Conservation (phyloP, 371 early-diverging fungal species). For the Actinomortierella wolfii region DNA sequence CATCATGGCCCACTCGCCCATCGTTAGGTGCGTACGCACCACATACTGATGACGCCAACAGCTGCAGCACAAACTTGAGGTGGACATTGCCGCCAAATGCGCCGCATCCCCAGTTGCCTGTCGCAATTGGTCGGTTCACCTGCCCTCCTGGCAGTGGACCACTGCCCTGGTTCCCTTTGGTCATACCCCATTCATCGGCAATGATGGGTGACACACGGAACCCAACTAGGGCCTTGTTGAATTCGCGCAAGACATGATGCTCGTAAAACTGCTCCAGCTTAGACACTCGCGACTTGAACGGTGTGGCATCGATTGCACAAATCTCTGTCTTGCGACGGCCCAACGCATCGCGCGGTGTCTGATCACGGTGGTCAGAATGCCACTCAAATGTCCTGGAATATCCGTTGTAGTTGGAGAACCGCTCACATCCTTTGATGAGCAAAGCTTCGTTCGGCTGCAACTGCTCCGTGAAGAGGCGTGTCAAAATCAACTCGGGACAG, state of each 20-base stretch:
- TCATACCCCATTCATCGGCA: constrained; percentile 34
- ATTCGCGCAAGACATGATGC: constrained; percentile 24
- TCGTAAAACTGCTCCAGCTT: constrained; percentile 36
- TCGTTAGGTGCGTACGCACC: constrained; percentile 13
- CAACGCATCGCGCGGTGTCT: constrained; percentile 32
- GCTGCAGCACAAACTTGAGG: constrained; percentile 58
- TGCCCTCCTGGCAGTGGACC: not conserved
- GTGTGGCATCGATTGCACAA: constrained; percentile 39
- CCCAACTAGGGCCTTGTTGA: constrained; percentile 38
- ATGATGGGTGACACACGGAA: constrained; percentile 36
- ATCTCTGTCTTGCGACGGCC: constrained; percentile 35
- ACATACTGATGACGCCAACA: constrained; percentile 49
- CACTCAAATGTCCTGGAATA: constrained; percentile 55
- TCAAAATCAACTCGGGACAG: constrained; percentile 57
- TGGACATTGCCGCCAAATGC: constrained; percentile 62
- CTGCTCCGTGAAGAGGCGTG: constrained; percentile 52
- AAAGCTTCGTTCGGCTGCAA: constrained; percentile 55
- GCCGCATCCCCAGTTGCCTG: constrained; percentile 63
- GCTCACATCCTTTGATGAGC: constrained; percentile 54
- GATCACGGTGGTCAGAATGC: constrained; percentile 47
- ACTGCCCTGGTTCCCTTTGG: constrained; percentile 10
- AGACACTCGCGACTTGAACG: constrained; percentile 33
- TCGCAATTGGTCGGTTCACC: constrained; percentile 43
- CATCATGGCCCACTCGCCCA: constrained; percentile 16
- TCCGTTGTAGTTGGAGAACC: constrained; percentile 55